Base-by-base conservation (phyloP, 2,329 filamentous ascomycete species). In the Calonectria hawksworthii region DNA sequence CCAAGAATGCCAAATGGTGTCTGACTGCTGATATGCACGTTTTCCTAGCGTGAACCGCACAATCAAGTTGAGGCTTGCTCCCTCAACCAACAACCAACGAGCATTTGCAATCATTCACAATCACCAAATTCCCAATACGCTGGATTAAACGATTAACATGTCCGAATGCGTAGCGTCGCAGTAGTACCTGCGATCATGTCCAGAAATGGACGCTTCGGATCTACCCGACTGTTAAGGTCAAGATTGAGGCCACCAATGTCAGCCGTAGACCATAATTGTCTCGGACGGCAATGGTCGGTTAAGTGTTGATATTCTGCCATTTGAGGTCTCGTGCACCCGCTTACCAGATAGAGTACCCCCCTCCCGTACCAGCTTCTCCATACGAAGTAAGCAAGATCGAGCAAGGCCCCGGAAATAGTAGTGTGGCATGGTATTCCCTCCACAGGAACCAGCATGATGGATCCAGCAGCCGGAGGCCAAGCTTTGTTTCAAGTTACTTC, bases 401-500 rank as follows among this genome's bases (percentile, higher is more conserved):
- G 56, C 36, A 63, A 28, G 9, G n/a, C 23, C 34, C 34, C 34
- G 56, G 56, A 41, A 63, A 41, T 63, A 41, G 34, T 26, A 23
- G 23, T 21, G 36, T 34, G 23, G n/a, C 16, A 28, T 41, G 56
- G 56, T 41, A 41, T 41, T 30, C 36, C 34, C 56, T 63, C 56
- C 56, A 26, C 56, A 63, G 23, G n/a, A 63, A 10, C 56, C 56
- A 34, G 38, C 56, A 63, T 28, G 38, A 63, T 63, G 61, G 61
- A 47, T 50, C 61, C 61, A 61, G 26, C 26, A 38, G 32, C 54
- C 54, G 18, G 34, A 41, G 38, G 68, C 54, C 44, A 63, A 63
- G 47, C 47, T 64, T 30, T 51, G 68, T 70, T 70, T 70, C 68
- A 70, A 70, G 13, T n/a, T 70, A n/a, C 59, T 64, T 70, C 44